These are phyloP conservation scores for Effrenium voratum DNA, from an alignment of 73 alveolate species.

Conservation along the genomic window DNA sequence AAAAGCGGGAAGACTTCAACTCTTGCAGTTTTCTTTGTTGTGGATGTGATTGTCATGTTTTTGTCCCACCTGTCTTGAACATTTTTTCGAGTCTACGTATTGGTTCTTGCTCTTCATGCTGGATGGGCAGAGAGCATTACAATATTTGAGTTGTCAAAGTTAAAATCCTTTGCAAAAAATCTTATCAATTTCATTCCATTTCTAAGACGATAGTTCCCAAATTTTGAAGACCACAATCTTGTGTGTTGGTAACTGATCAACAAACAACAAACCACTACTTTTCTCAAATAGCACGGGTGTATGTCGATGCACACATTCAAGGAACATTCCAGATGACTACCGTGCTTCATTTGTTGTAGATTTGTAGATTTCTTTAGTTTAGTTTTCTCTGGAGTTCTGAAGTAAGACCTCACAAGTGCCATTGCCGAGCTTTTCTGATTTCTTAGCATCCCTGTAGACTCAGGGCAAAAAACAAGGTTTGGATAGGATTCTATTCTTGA, in stretches of 20 bases:
- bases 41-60: conserved; percentile 17
- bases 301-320: conserved; percentile 20
- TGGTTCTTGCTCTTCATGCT: conserved; percentile 55
- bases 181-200: conserved; percentile 39
- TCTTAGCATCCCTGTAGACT: not conserved
- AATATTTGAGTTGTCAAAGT: conserved; percentile 16
- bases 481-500: not conserved
- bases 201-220: conserved; percentile 38
- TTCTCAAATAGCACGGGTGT: conserved; percentile 41
- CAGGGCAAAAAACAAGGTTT: not conserved
- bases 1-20: conserved; percentile 58
- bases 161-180: conserved; percentile 11
- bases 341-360: conserved; percentile 38
- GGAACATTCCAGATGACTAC: conserved; percentile 31
- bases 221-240: conserved; percentile 28
- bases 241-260: conserved; percentile 32
- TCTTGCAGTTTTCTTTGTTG: conserved; percentile 42
- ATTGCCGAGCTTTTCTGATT: not conserved
- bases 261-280: conserved; percentile 45
- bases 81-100: conserved; percentile 32
- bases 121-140: conserved; percentile 48
- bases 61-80: conserved; percentile 36
- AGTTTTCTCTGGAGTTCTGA: conserved; percentile 38
- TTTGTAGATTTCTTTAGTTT: conserved; percentile 30
- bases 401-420: not conserved